Evolutionary conservation across 495 filamentous ascomycete genomes (phyloP).

Genomic region (Copromyces sp.): DNA sequence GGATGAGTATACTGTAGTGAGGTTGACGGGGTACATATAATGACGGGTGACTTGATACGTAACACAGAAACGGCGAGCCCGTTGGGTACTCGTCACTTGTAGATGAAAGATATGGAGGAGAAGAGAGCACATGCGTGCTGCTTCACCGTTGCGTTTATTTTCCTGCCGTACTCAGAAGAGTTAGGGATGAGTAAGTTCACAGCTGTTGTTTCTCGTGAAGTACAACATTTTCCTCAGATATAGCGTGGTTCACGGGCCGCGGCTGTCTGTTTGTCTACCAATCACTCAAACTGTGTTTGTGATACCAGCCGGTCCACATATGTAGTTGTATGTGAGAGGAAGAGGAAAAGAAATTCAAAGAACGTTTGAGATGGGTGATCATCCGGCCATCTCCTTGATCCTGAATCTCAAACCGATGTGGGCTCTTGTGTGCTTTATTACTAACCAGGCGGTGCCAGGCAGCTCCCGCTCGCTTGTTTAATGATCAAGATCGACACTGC

Average conservation of each 20-base stretch:
- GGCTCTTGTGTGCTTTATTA: neutral
- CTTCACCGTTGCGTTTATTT: neutral
- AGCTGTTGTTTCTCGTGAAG: neutral
- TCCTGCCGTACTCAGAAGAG: neutral
- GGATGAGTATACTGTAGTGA: neutral
- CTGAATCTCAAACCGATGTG: neutral
- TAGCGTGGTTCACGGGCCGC: neutral
- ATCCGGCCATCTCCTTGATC: neutral
- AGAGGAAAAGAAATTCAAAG: neutral
- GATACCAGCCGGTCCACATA: neutral
- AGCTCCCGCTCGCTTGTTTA: neutral
- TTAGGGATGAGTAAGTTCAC: neutral
- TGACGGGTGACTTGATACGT: neutral
- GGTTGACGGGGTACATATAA: neutral
- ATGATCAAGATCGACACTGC: neutral
- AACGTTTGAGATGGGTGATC: neutral
- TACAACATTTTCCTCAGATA: neutral
- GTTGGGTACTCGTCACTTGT: neutral
- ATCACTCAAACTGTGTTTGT: neutral
- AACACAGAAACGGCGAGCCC: neutral
- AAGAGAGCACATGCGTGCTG: neutral
- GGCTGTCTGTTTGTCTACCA: neutral
- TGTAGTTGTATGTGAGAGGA: neutral
- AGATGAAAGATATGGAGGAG: neutral
- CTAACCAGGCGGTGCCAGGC: neutral